phyloP scores from a whole-genome alignment of 371 early-diverging fungal species.

The Rhizopus delemar region DNA sequence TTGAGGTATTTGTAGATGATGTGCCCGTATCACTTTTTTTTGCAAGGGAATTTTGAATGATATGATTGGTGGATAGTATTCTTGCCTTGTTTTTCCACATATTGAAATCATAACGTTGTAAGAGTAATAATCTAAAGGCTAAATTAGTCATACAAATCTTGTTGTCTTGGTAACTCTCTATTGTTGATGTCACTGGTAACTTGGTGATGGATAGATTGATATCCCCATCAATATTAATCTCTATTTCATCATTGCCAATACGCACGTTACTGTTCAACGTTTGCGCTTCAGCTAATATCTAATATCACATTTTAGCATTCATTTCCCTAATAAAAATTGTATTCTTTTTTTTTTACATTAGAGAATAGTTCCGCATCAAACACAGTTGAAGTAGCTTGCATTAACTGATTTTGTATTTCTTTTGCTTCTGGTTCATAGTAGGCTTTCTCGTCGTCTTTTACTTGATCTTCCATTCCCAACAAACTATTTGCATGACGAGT shows the following conservation, averaged over 20 bases:
- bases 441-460: not conserved
- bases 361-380: constrained; percentile 63
- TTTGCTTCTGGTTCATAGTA: not conserved
- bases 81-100: constrained; percentile 40
- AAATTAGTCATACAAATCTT: constrained; percentile 35
- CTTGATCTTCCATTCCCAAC: constrained; percentile 12
- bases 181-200: constrained; percentile 7
- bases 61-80: constrained; percentile 33
- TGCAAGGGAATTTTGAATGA: constrained; percentile 29
- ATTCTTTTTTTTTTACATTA: constrained; percentile 29
- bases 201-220: constrained; percentile 48
- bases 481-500: constrained; percentile 25
- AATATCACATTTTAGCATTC: not conserved
- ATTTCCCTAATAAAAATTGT: not conserved
- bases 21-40: constrained; percentile 1
- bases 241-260: constrained; percentile 56
- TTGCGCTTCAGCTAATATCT: constrained; percentile 61
- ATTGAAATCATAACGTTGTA: constrained; percentile 45
- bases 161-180: constrained; percentile 21
- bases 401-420: constrained; percentile 40
- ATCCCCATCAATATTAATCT: constrained; percentile 57
- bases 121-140: constrained; percentile 36
- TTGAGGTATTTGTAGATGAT: not conserved
- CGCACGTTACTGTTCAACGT: constrained; percentile 48
- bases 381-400: constrained; percentile 53